phyloP scores from a whole-genome alignment of 768 basidiomycete genomes.

The Leccinum aurantiacum region DNA sequence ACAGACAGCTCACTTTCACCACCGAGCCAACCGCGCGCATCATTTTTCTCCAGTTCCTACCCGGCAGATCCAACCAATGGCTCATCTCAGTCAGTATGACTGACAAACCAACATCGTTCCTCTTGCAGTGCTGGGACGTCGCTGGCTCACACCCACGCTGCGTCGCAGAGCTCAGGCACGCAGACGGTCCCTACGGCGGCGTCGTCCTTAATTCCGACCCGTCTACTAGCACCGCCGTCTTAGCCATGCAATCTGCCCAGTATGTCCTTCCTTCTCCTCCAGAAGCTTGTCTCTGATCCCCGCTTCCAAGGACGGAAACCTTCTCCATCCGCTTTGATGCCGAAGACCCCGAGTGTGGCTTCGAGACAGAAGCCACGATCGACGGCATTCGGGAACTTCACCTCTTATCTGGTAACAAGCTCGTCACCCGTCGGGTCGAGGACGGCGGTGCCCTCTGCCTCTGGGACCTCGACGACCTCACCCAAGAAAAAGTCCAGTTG shows the following conservation, averaged over 20 bases:
- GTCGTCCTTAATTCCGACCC: constrained; percentile 47
- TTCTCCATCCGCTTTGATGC: constrained; percentile 41
- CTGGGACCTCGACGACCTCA: constrained; percentile 37
- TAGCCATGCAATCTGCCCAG: constrained; percentile 48
- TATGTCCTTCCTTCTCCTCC: constrained; percentile 18
- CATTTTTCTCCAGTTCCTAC: constrained; percentile 48
- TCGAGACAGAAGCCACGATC: constrained; percentile 34
- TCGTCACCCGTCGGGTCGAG: constrained; percentile 38
- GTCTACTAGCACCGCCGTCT: constrained; percentile 28
- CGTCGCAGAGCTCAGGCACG: constrained; percentile 40
- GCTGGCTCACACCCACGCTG: constrained; percentile 33
- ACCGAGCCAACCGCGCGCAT: constrained; percentile 35
- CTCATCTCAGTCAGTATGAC: constrained; percentile 46
- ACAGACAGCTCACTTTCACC: constrained; percentile 27
- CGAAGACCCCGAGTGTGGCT: constrained; percentile 37
- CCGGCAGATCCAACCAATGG: constrained; percentile 41
- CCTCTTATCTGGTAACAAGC: constrained; percentile 36
- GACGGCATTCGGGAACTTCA: constrained; percentile 36
- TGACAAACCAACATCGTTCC: constrained; percentile 27
- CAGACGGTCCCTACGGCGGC: constrained; percentile 39
- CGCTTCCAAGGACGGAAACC: constrained; percentile 39
- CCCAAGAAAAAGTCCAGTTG: constrained; percentile 34
- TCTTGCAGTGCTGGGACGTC: constrained; percentile 62
- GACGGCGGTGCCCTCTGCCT: constrained; percentile 33
- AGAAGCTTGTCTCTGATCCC: background rate